Percentiles rank a stretch among this genome's conserved stretches.
Conservation (phyloP, 768 basidiomycete genomes). For the Leccinum disarticulatum region DNA sequence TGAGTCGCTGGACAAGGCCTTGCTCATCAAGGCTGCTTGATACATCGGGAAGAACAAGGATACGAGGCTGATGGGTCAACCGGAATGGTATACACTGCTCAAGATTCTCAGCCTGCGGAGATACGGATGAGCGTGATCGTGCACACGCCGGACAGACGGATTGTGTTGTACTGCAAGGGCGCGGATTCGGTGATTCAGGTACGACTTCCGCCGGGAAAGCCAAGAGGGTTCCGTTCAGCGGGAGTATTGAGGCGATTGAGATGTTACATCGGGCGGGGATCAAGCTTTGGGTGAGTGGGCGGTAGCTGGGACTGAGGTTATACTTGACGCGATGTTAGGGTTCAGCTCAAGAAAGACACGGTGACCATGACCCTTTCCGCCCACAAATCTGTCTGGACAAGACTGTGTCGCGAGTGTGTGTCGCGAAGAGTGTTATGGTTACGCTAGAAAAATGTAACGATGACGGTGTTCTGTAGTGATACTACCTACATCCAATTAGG, state of each 20-base stretch:
- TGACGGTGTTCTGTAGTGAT: too few species aligned
- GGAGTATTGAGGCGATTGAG: conserved; percentile 84
- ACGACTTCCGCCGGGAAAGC: conserved; percentile 76
- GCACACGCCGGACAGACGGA: conserved; percentile 76
- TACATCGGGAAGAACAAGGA: conserved; percentile 54
- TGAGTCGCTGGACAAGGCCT: conserved; percentile 82
- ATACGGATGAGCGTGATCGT: conserved; percentile 88
- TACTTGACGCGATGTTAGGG: too few species aligned
- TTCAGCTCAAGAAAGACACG: too few species aligned
- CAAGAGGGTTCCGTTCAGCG: conserved; percentile 87
- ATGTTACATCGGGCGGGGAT: conserved; percentile 75
- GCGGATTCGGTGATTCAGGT: conserved; percentile 93
- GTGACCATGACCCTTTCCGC: too few species aligned
- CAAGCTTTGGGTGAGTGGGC: conserved; percentile 73
- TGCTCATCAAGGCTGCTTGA: too few species aligned
- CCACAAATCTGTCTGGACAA: too few species aligned
- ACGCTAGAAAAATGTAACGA: too few species aligned
- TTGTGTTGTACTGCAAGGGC: conserved; percentile 95
- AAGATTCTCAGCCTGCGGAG: conserved; percentile 85
- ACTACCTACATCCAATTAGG: too few species aligned
- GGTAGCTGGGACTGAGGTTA: too few species aligned
- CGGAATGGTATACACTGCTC: conserved; percentile 76
- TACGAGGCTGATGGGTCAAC: conserved; percentile 75
- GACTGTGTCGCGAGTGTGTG: too few species aligned
- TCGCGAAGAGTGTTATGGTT: too few species aligned